phyloP scores from a whole-genome alignment of 805 yeast genomes.

The Starmerella apis region DNA sequence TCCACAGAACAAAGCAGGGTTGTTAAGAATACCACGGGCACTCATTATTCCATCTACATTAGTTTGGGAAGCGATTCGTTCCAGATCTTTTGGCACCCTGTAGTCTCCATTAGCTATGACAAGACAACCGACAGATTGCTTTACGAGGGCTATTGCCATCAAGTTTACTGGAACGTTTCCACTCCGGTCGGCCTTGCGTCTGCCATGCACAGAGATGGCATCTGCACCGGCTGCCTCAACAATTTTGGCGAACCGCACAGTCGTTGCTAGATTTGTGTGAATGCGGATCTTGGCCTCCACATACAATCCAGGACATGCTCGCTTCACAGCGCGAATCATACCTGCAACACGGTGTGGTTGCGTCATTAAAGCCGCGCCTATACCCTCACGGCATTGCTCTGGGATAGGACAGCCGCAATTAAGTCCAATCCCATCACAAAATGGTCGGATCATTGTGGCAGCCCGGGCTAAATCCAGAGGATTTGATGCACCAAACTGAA shows the following conservation, averaged over 20 bases:
- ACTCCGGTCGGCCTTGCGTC: constrained; percentile 75
- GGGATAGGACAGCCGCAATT: constrained; percentile 97
- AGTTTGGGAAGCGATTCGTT: constrained; percentile 50
- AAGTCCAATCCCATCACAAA: constrained; percentile 84
- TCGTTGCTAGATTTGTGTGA: constrained; percentile 63
- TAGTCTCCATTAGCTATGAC: constrained; percentile 99
- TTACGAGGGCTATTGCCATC: constrained; percentile 64
- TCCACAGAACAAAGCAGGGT: constrained; percentile 84
- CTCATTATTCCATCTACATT: constrained; percentile 93
- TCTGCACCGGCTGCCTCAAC: constrained; percentile 87
- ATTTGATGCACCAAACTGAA: constrained; percentile 85
- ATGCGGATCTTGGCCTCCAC: constrained; percentile 88
- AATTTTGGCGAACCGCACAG: constrained; percentile 56
- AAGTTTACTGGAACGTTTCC: constrained; percentile 64
- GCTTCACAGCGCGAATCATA: constrained; percentile 78
- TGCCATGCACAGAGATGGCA: constrained; percentile 87
- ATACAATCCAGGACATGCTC: constrained; percentile 53
- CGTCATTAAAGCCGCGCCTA: constrained; percentile 90
- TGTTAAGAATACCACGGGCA: constrained; percentile 73
- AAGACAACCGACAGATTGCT: constrained; percentile 49
- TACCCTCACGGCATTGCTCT: constrained; percentile 90
- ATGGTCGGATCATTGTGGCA: constrained; percentile 81
- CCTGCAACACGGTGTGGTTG: constrained; percentile 67
- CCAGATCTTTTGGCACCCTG: constrained; percentile 54
- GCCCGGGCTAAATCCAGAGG: constrained; percentile 70